phyloP scores from a whole-genome alignment of 116 monocot genomes.

The Phalaenopsis hybrid region DNA sequence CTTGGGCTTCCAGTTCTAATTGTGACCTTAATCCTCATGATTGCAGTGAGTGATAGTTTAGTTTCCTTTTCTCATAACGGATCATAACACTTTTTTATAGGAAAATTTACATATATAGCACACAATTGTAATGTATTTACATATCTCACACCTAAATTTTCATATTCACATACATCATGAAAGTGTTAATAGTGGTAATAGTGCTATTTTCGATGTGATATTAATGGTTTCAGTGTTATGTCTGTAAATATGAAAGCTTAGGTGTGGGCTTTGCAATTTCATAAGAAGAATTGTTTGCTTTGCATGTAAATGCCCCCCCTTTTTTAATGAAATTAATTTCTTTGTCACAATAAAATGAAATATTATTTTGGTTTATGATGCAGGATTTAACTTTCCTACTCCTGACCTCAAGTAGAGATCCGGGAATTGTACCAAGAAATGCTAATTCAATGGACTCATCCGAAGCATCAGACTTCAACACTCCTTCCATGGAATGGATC shows the following conservation, averaged over 20 bases:
- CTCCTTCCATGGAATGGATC: conserved; percentile 88
- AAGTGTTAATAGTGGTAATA: too few species aligned
- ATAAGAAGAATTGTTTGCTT: too few species aligned
- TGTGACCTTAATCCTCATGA: conserved; percentile 26
- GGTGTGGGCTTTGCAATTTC: too few species aligned
- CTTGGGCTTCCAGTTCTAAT: conserved; percentile 45
- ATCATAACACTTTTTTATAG: background rate
- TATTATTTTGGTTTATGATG: conserved; percentile 3
- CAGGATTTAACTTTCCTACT: conserved; percentile 80
- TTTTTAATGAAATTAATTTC: too few species aligned
- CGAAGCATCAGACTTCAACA: conserved; percentile 32
- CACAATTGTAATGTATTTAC: too few species aligned
- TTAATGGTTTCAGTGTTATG: too few species aligned
- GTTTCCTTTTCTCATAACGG: background rate
- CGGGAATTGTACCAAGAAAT: conserved; percentile 93
- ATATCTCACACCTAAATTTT: too few species aligned
- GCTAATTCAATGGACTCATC: conserved; percentile 39
- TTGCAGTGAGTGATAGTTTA: conserved; percentile 28
- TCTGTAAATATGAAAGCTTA: too few species aligned
- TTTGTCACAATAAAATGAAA: background rate
- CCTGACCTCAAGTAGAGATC: conserved; percentile 84
- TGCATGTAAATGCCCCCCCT: too few species aligned
- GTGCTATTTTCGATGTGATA: too few species aligned
- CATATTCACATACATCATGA: too few species aligned
- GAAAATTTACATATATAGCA: background rate